Conservation (phyloP, 441 rosid genomes). For the Lepidium campestre region DNA sequence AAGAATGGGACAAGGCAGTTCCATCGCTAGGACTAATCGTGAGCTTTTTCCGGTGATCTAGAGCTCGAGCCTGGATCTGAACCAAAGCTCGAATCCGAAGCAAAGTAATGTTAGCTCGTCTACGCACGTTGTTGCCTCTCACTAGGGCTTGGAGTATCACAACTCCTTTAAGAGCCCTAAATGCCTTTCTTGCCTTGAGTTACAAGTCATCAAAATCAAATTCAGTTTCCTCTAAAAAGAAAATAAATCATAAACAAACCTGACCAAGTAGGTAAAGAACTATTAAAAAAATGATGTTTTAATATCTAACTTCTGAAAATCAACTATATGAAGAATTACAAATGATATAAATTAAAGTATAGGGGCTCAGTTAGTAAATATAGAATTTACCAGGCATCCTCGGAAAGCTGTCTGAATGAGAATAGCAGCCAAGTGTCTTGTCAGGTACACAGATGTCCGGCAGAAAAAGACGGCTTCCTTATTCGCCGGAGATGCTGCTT, state of each 20-base stretch:
- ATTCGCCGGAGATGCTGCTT: conserved; percentile 34
- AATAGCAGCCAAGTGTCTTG: conserved; percentile 40
- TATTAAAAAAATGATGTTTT: background rate
- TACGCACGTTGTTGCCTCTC: conserved; percentile 57
- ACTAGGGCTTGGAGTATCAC: conserved; percentile 62
- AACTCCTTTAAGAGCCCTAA: conserved; percentile 44
- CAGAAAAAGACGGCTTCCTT: conserved; percentile 37
- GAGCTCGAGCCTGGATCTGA: conserved; percentile 42
- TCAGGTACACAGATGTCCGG: conserved; percentile 28
- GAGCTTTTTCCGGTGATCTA: conserved; percentile 33
- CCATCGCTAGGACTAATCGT: conserved; percentile 24
- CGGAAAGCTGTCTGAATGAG: conserved; percentile 53
- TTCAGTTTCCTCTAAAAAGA: background rate
- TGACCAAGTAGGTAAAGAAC: background rate
- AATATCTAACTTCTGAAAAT: background rate
- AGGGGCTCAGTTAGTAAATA: background rate
- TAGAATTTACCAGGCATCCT: conserved; percentile 41
- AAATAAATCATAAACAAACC: background rate
- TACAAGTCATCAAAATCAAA: conserved; percentile 15
- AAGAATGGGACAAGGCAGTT: conserved; percentile 27
- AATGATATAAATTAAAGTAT: background rate
- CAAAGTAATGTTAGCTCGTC: conserved; percentile 42
- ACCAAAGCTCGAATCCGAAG: conserved; percentile 46
- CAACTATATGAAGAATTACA: background rate
- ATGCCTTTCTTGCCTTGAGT: conserved; percentile 61